Evolutionary conservation across 768 basidiomycete genomes (phyloP).

Genomic region (Porpolomopsis calyptriformis): DNA sequence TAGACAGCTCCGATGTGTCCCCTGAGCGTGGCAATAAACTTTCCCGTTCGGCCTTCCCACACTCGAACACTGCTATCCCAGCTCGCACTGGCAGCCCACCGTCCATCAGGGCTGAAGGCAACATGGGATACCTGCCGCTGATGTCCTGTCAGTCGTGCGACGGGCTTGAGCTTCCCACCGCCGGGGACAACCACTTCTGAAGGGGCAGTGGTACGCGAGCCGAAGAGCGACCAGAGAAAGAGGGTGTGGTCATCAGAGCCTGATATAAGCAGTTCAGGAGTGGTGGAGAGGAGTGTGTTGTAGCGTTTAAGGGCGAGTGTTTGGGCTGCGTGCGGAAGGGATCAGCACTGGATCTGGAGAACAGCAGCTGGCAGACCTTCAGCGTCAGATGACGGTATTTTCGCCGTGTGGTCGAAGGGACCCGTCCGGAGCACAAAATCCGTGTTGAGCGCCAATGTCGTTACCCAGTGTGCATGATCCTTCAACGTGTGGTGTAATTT

Average conservation of each 20-base stretch:
- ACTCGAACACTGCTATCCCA: constrained; percentile 87
- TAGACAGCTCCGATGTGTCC: constrained; percentile 95
- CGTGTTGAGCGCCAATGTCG: constrained; percentile 88
- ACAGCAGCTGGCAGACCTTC: constrained; percentile 45
- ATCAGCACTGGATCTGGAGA: neutral
- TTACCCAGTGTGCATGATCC: constrained; percentile 99
- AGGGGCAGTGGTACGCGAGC: constrained; percentile 22
- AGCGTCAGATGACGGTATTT: constrained; percentile 66
- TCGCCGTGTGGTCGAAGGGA: constrained; percentile 83
- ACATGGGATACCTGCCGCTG: constrained; percentile 92
- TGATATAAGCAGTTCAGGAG: constrained; percentile 81
- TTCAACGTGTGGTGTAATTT: constrained; percentile 75
- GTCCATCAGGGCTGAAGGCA: constrained; percentile 88
- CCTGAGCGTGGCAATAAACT: constrained; percentile 82
- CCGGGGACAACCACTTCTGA: constrained; percentile 14
- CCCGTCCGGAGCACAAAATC: constrained; percentile 93
- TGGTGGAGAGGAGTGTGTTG: constrained; percentile 48
- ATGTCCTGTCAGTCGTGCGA: constrained; percentile 80
- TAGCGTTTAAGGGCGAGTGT: constrained; percentile 69
- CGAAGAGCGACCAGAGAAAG: constrained; percentile 88
- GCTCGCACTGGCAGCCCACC: constrained; percentile 83
- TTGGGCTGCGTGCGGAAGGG: constrained; percentile 42
- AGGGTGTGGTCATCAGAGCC: constrained; percentile 98
- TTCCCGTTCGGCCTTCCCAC: constrained; percentile 80
- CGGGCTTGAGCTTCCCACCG: constrained; percentile 25